A percentile compares a stretch with the other conserved stretches of the same genome.
These are phyloP conservation scores for Stephanodiscus minutulus DNA, from an alignment of 108 stramenopile species.

Conservation along the genomic window DNA sequence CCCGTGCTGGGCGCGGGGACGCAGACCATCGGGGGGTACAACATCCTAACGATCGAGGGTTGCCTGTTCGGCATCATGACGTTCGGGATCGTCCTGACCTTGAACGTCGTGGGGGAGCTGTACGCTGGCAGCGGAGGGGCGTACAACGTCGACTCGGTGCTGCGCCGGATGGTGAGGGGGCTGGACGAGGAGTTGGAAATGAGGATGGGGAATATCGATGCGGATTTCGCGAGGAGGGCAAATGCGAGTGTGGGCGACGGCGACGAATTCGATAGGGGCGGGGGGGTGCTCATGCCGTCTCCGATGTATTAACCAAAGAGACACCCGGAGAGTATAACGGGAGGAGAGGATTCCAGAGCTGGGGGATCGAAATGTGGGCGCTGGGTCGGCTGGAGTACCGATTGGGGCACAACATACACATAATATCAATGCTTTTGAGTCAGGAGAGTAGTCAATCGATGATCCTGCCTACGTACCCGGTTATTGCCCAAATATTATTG, in stretches of 20 bases:
- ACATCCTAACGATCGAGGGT: conserved; percentile 82
- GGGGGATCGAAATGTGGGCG: neutral
- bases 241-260: neutral
- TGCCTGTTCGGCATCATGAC: conserved; percentile 83
- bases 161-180: conserved; percentile 82
- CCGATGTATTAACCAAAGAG: conserved; percentile 24
- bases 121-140: conserved; percentile 81
- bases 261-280: conserved; percentile 13
- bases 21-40: conserved; percentile 80
- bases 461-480: too few species aligned
- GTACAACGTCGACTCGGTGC: conserved; percentile 84
- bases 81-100: conserved; percentile 76
- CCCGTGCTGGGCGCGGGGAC: conserved; percentile 86
- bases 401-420: too few species aligned
- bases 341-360: conserved; percentile 14
- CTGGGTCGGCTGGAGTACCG: too few species aligned
- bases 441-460: too few species aligned
- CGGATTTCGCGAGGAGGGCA: neutral
- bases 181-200: conserved; percentile 82
- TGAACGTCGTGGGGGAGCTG: conserved; percentile 79
- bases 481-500: too few species aligned
- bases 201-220: conserved; percentile 54
- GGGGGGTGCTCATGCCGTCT: conserved; percentile 14
- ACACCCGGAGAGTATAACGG: neutral
- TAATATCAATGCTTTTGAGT: too few species aligned